Evolutionary conservation across 2,329 filamentous ascomycete genomes (phyloP).

Genomic region (Hymenoscyphus scutula): DNA sequence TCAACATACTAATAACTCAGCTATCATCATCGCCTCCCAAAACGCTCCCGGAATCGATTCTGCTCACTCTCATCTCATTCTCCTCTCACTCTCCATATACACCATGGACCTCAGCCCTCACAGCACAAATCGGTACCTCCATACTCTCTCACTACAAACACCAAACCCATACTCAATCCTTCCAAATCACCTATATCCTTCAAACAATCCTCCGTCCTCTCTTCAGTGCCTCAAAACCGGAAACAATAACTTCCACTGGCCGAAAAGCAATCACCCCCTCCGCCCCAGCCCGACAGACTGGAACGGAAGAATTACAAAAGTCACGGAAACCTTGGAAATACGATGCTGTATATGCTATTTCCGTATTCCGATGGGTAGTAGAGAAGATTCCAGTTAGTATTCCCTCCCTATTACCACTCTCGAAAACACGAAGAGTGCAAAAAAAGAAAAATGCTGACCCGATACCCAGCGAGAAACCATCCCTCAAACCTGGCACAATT

Average conservation of each 20-base stretch:
- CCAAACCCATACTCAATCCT: conserved; percentile 29
- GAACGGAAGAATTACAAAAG: conserved; percentile 40
- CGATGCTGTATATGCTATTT: conserved; percentile 48
- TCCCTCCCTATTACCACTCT: neutral
- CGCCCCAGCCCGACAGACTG: conserved; percentile 39
- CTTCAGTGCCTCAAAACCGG: conserved; percentile 57
- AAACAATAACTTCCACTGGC: conserved; percentile 54
- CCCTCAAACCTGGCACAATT: conserved; percentile 61
- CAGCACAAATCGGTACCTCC: conserved; percentile 34
- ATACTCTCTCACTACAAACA: conserved; percentile 35
- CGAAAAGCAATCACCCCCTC: conserved; percentile 50
- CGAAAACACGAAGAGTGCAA: neutral
- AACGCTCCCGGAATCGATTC: conserved; percentile 10
- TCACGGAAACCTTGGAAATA: conserved; percentile 62
- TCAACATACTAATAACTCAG: conserved; percentile 14
- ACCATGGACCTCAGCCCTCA: conserved; percentile 41
- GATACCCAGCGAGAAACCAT: conserved; percentile 43
- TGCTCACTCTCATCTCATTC: conserved; percentile 39
- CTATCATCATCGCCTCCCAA: conserved; percentile 1
- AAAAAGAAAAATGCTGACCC: neutral
- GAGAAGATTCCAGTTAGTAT: conserved; percentile 47
- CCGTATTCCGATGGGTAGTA: conserved; percentile 62
- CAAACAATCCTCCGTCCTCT: conserved; percentile 63
- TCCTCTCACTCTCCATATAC: conserved; percentile 31
- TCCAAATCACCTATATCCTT: conserved; percentile 58